Evolutionary conservation across 768 basidiomycete species (phyloP), one percentile per base, ranked within the genome.

Genomic region (Xanthoconium purpureum): DNA sequence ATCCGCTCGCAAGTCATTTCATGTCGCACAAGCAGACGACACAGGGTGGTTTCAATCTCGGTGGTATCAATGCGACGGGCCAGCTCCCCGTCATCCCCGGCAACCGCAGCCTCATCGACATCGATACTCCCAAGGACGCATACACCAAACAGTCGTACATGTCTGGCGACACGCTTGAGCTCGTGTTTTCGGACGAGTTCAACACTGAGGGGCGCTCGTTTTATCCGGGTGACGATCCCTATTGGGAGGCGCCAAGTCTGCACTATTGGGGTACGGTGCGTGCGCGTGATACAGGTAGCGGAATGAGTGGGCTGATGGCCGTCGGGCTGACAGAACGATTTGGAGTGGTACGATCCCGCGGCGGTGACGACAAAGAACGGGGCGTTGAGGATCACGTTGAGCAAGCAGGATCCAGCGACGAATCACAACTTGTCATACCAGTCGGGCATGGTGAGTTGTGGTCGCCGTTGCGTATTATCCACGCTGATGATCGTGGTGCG

Each of bases 151-250:
- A 66, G 42, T 69, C 73, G 0, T 84, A 78, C 65, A 72, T 56
- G 63, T 62, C 70, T 1, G 9, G 71, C 15, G 69, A 72, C 33
- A 73, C 75, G 5, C 40, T 72, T 64, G 70, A 77, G 73, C 74
- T 89, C 51, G 83, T 91, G 17, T 94, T 91, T 71, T 86, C 84
- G 1, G 91, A 94, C 66, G 91, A 93, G 74, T 94, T 94, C 69
- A 83, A 92, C 56, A 68, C 66, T 24, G 87, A 88, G 3, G 90
- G 89, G 0, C 75, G 88, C 12, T 76, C 82, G 8, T 89, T 89
- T 66, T 85, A 84, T 70, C 79, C 84, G 4, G 89, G 84, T 3
- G 84, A 85, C 56, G 85, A 85, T 67, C 84, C 85, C 3, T 85
- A 80, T 63, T 87, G 77, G 77, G 77, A 73, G 48, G 77, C 71